phyloP scores from a whole-genome alignment of 139 green algal genomes.

The Chlorella sp. region DNA sequence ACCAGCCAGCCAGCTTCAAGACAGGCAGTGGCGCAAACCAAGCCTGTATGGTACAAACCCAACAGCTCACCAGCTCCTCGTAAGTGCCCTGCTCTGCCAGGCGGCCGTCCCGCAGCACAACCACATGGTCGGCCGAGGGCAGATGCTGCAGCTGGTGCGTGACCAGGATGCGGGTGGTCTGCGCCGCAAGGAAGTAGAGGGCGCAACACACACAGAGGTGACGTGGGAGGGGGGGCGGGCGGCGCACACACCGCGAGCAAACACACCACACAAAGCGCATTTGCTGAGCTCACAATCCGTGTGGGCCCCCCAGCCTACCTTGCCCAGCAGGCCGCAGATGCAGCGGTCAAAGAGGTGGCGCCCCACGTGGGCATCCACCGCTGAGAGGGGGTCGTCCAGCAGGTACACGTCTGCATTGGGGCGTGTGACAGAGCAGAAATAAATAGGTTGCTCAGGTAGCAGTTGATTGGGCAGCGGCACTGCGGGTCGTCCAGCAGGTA shows the following conservation, averaged over 20 bases:
- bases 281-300: no score
- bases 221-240: neutral
- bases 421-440: no score
- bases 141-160: slow-evolving; percentile 94
- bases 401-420: slow-evolving; percentile 76
- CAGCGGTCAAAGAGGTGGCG: slow-evolving; percentile 76
- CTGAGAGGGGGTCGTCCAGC: slow-evolving; percentile 93
- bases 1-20: no score
- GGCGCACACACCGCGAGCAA: neutral
- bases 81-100: slow-evolving; percentile 76
- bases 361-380: slow-evolving; percentile 90
- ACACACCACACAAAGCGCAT: no score
- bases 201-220: no score
- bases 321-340: slow-evolving; percentile 67
- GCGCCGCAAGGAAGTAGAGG: neutral
- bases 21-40: no score
- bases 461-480: no score
- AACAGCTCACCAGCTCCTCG: slow-evolving; percentile 48
- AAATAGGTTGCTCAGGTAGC: no score
- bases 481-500: no score
- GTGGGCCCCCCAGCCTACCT: neutral
- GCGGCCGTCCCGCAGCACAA: slow-evolving; percentile 85
- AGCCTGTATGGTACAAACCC: no score
- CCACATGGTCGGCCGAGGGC: slow-evolving; percentile 78
- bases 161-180: slow-evolving; percentile 78